Base-by-base conservation (phyloP, 768 basidiomycete genomes). In the Trametes elegans region DNA sequence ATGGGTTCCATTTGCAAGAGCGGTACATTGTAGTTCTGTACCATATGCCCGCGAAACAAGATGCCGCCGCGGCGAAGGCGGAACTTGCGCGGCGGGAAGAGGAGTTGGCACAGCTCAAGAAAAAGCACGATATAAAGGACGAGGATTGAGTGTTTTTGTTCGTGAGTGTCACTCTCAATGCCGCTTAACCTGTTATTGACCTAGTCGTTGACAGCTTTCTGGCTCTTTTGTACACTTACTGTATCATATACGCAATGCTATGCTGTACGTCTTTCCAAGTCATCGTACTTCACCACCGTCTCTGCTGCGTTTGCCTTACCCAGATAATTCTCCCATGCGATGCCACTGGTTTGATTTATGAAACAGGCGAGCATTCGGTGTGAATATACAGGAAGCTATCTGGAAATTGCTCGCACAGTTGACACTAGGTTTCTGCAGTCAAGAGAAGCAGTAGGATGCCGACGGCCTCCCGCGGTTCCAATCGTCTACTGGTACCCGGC, bases 21-120 rank as follows among this genome's bases (percentile, higher is more conserved):
- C 88, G 96, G 23, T 99, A 98, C 73, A 96, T 99, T 49, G 96
- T 99, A 53, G 96, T 98, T 8, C 76, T 98, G 26, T 98, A 96
- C 66, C 95, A 98, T 68, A 96, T 98, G 87, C 93, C 94, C 32
- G 87, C 93, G n/a, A 92, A 94, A 71, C 93, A 95, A 66, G 93
- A 95, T 64, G 93, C 93, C 1, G 92, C 93, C 1, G 88, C 92
- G 7, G 88, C 89, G 13, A 97, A 97, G 67, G 90, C 92, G 19
- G 96, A 98, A 62, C 73, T 98, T 47, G 90, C 92, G 13, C 83
- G 84, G 63, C 77, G 96, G 65, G 96, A 98, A 75, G 88, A 93
- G 71, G 95, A 96, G 61, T 76, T 98, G 31, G 84, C 81, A 0
- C 84, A 85, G 60, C 77, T 95, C 65, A 98, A 98, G 80, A 82